Base-by-base conservation (phyloP, 2,329 filamentous ascomycete genomes). In the Aspergillus tubingensis region DNA sequence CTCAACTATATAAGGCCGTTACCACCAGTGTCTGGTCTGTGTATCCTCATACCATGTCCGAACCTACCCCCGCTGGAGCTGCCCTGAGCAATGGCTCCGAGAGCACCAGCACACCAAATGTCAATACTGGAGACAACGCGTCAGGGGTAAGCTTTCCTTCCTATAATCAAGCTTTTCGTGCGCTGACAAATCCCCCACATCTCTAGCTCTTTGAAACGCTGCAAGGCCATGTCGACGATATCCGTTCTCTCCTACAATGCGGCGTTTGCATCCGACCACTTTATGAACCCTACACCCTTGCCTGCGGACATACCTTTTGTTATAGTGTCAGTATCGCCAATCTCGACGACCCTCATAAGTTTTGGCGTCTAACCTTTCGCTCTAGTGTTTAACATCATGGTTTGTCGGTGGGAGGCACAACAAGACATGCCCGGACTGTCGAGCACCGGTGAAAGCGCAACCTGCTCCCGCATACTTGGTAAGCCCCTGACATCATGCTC, bases 241-340 rank as follows among this genome's bases (percentile, higher is more conserved):
- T 90, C 62, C 82, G 86, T 65, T 77, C 76, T 30, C 79, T 88
- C 32, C 78, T 88, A 67, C 87, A 86, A 59, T 91, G 88, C 77
- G 86, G 87, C 64, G 87, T 91, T 63, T 91, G 88, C 74, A 84
- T 88, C 65, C 83, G 85, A 58, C 82, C 88, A 52, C 81, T 90
- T 53, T 90, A 89, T 74, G 87, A 90, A 73, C 88, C 88, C 2
- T 91, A 86, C 74, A 88, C 85, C 17, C 81, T 90, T 55, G 81
- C 81, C 6, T 91, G 88, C 68, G 88, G 88, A 3, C 88, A 91
- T 72, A 90, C 88, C 6, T 90, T 89, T 74, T 91, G 88, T 76
- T 91, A 91, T 71, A 85, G 83, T 48, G 84, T 86, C 65, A 73
- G 82, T 75, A 8, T 48, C 41, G 50, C 30, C 53, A 8, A n/a